Base-by-base conservation (phyloP, 768 basidiomycete species). In the Collybiopsis confluens region DNA sequence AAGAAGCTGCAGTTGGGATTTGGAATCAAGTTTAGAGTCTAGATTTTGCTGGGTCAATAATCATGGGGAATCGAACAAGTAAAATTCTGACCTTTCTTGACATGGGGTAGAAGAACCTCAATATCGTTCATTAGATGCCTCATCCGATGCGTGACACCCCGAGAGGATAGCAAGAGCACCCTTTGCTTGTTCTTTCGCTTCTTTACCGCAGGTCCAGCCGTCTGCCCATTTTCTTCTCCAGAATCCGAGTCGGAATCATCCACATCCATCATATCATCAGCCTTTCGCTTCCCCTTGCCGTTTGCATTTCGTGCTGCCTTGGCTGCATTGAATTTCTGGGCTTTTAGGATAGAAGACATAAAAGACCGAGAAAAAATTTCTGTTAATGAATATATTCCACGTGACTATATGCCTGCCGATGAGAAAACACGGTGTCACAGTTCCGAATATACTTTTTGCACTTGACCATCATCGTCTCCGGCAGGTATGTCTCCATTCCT, bases 21-120 rank as follows among this genome's bases (percentile, higher is more conserved):
- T 98, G 27, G 94, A 93, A 71, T 98, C 96, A 38, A 99, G 82
- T 72, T 98, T 98, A 46, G 96, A 87, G 67, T 99, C 97, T 99
- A 62, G 21, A 56, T 52, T 27, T 11, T 21, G 43, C 15, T 56
- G 42, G 50, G 37, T 10, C 44, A 37, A 41, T 40, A 13, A 46
- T 47, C 37, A 45, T 53, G 11, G 50, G 15, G 3, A n/a, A n/a
- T n/a, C n/a, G 33, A 45, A 15, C n/a, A 24, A 43, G 24, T 11
- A 47, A 36, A 23, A 44, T 44, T 64, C 80, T 52, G 47, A 92
- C 97, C 97, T 77, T 97, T 98, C 76, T 98, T 99, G 2, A 90
- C 81, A 69, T 99, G 97, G 4, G 97, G 97, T 9, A 99, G 68
- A 26, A 99, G 73, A 0, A 79, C 82, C 66, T 95, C 91, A 50